phyloP scores from a whole-genome alignment of 192 early-diverging fungal species.

The Dimargaris cristalligena region DNA sequence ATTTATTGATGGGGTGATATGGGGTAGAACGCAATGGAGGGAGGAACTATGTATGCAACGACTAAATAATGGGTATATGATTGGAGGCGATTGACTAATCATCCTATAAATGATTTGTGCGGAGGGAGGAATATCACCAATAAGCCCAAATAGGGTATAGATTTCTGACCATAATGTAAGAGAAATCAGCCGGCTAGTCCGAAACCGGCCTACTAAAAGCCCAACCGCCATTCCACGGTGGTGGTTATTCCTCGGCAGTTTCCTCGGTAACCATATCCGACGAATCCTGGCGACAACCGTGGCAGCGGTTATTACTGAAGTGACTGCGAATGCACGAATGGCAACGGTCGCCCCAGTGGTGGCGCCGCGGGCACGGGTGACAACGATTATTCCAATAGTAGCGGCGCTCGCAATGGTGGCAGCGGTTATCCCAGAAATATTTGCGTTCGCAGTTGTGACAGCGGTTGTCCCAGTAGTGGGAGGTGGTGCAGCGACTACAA shows the following conservation, averaged over 20 bases:
- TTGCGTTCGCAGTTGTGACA: conserved; percentile 5
- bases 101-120: not conserved
- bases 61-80: not conserved
- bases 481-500: not conserved
- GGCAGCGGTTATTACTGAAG: not conserved
- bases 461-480: not conserved
- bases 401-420: not conserved
- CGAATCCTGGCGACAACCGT: not conserved
- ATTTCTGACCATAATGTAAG: not conserved
- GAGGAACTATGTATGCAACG: not conserved
- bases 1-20: not conserved
- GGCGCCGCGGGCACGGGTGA: not conserved
- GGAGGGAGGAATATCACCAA: not conserved
- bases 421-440: conserved; percentile 3
- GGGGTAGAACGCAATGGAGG: not conserved
- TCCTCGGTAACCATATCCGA: not conserved
- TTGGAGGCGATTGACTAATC: not conserved
- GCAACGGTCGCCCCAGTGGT: not conserved
- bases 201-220: not conserved
- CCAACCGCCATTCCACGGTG: not conserved
- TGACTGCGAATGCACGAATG: not conserved
- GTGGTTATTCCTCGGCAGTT: not conserved
- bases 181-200: not conserved
- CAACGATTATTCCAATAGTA: not conserved
- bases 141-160: not conserved